Percentiles rank a stretch among this genome's conserved stretches.
Evolutionary conservation across 1,139 yeast species (phyloP).

Genomic region (Magnusiomyces fungicola): DNA sequence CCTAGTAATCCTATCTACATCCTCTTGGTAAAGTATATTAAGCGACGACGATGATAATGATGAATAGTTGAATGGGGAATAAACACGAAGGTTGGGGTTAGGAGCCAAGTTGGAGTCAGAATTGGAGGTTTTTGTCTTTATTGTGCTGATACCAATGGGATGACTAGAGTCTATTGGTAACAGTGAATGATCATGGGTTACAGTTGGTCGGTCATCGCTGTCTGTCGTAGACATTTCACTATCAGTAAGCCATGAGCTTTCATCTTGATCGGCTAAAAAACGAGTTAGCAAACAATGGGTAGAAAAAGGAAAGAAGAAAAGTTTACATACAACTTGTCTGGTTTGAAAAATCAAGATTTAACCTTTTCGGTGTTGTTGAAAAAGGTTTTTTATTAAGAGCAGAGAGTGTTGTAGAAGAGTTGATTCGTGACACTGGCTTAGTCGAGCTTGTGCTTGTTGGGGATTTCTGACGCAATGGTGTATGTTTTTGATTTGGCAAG

Average conservation of each 20-base stretch:
- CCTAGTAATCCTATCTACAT: background rate
- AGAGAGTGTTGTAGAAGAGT: background rate
- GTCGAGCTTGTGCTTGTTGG: too few relatives aligned
- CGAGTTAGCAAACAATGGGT: background rate
- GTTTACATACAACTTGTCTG: background rate
- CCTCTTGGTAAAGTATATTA: background rate
- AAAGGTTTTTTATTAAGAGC: background rate
- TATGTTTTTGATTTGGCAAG: background rate
- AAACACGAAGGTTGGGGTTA: background rate
- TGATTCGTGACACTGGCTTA: too few relatives aligned
- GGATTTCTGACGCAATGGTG: background rate
- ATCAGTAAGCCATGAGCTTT: constrained; percentile 3
- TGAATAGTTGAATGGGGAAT: background rate
- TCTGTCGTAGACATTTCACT: background rate
- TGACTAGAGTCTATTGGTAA: background rate
- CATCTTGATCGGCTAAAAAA: background rate
- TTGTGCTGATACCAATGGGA: background rate
- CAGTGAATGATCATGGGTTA: background rate
- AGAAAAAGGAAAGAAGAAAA: background rate
- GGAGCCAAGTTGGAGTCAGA: background rate
- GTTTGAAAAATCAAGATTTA: background rate
- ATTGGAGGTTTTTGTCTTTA: background rate
- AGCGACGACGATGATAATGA: background rate
- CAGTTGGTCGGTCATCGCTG: background rate
- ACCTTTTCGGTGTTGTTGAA: background rate